Base-by-base conservation (phyloP, 495 filamentous ascomycete species). In the Tetracladium setigerum region DNA sequence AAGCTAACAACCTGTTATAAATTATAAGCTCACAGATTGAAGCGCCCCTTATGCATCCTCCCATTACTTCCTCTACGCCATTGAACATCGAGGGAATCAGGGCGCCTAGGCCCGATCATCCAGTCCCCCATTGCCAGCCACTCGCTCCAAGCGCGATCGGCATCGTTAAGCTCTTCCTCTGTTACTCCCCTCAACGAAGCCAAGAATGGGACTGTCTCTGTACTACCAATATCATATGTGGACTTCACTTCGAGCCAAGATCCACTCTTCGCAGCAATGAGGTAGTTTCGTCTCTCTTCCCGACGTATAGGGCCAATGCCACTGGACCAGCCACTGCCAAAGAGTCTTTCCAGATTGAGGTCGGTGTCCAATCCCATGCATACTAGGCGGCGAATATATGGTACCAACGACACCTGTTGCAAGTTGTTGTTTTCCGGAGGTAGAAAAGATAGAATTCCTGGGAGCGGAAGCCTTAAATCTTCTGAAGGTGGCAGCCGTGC, bases 231-330 rank as follows among this genome's bases (percentile, higher is more conserved):
- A 65, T 95, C 91, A 65, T 96, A 96, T 52, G 84, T 77, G 54
- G 79, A 75, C 71, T 94, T 95, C 60, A 91, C 86, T 18, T 72
- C 72, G 7, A 85, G 73, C 89, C 90, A 96, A 35, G 79, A 85
- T 9, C 81, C 83, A 54, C 83, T 87, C 67, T 95, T 96, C 8
- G 89, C 87, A 0, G 89, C 87, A 56, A 95, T 95, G 22, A 96
- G 73, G 59, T 89, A 96, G 57, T 96, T 96, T 38, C 88, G 78
- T 30, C 90, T 76, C 61, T 96, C 90, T 59, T 82, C 81, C 58
- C 95, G 86, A 59, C 92, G 86, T 32, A 95, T 61, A 2, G 82
- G 79, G 0, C 86, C 84, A 30, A 95, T 69, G 4, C 90, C 90
- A 7, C 69, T 60, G 14, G 67, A 60, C 85, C 88, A 96, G 57